Conservation (phyloP, 176 grass and related monocot genomes). For the Musa troglodytarum region DNA sequence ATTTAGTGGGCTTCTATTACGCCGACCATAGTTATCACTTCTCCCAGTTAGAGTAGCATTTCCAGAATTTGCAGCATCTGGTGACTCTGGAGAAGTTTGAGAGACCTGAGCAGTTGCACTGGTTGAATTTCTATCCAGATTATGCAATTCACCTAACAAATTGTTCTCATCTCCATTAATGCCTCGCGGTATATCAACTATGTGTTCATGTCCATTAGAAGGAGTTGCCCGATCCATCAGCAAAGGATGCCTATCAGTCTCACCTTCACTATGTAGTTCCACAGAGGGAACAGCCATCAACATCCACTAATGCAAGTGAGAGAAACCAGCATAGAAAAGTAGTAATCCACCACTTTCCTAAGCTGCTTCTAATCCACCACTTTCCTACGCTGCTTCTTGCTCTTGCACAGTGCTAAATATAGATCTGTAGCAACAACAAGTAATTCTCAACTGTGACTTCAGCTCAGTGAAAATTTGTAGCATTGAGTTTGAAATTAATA, state of each 20-base stretch:
- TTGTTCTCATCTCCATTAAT: constrained; percentile 26
- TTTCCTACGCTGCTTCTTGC: not conserved
- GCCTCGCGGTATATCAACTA: constrained; percentile 61
- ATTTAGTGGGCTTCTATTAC: constrained; percentile 65
- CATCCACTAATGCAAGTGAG: not conserved
- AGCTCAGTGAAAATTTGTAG: not conserved
- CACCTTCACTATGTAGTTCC: constrained; percentile 11
- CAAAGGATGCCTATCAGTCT: constrained; percentile 18
- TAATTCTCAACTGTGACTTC: not conserved
- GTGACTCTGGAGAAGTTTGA: constrained; percentile 33
- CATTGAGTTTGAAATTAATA: too few relatives aligned
- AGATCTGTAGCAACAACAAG: not conserved
- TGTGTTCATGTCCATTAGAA: constrained; percentile 39
- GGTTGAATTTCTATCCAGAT: constrained; percentile 13
- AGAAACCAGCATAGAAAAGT: not conserved
- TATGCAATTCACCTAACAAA: constrained; percentile 22
- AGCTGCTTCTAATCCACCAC: not conserved
- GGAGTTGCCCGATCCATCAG: constrained; percentile 47
- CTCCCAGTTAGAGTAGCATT: constrained; percentile 31
- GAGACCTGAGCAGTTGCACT: constrained; percentile 18
- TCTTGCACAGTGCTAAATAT: not conserved
- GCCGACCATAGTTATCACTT: constrained; percentile 44
- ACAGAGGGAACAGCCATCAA: constrained; percentile 14
- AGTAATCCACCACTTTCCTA: not conserved
- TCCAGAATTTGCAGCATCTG: constrained; percentile 22